Percentiles rank a stretch among this genome's conserved stretches.
Conservation (phyloP, 2,329 filamentous ascomycete genomes). For the Alternaria incomplexa region DNA sequence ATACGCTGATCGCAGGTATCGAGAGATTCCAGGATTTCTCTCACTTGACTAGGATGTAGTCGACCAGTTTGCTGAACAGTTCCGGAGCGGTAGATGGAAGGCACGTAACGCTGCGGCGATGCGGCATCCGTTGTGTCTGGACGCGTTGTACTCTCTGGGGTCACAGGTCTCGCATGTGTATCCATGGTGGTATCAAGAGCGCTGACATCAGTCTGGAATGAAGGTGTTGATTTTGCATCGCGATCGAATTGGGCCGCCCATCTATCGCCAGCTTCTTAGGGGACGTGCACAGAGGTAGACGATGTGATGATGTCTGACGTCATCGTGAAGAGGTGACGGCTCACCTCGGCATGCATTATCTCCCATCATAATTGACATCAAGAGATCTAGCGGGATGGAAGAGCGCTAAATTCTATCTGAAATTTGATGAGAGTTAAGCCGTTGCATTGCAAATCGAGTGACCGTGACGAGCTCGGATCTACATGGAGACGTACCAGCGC, state of each 20-base stretch:
- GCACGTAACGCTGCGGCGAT: neutral
- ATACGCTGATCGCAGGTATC: neutral
- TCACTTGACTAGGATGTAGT: neutral
- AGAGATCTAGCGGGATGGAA: neutral
- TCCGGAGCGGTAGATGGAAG: neutral
- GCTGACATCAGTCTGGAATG: neutral
- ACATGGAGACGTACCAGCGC: neutral
- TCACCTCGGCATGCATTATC: neutral
- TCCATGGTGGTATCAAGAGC: neutral
- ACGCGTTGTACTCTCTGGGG: neutral
- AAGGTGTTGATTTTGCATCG: neutral
- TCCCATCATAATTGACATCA: neutral
- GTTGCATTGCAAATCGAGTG: neutral
- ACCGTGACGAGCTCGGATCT: neutral
- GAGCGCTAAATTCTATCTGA: neutral
- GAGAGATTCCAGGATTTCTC: neutral
- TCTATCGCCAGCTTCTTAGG: neutral
- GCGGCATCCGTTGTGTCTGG: neutral
- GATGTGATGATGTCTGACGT: constrained; percentile 1
- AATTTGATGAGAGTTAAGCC: neutral
- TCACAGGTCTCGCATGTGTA: neutral
- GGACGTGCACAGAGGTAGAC: neutral
- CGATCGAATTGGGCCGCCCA: neutral
- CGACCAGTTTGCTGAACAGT: neutral
- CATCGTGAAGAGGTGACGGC: neutral